Percentiles rank a stretch among this genome's conserved stretches.
Evolutionary conservation across 164 flowering plant genomes (phyloP).

Genomic region (Nymphaea thermarum): DNA sequence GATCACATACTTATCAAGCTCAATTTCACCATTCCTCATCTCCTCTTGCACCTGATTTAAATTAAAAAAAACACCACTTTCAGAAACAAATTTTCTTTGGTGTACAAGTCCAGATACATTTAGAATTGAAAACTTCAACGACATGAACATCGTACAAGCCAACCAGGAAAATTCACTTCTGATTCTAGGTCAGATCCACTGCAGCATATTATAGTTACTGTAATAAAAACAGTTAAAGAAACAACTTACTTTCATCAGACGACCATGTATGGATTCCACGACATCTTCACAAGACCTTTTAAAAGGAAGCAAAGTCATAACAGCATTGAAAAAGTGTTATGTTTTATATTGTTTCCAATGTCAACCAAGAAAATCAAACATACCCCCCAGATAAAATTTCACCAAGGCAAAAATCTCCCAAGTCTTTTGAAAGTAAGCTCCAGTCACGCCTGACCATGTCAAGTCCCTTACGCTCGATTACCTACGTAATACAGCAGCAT

Average conservation of each 20-base stretch:
- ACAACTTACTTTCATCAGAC: slow-evolving; percentile 63
- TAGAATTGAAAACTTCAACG: too few species aligned
- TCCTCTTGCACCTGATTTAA: slow-evolving; percentile 78
- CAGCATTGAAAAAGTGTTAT: not conserved
- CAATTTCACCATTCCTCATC: slow-evolving; percentile 82
- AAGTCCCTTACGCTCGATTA: slow-evolving; percentile 95
- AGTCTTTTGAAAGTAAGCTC: slow-evolving; percentile 89
- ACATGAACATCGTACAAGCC: not conserved
- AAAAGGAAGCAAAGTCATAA: slow-evolving; percentile 2
- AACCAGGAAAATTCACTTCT: not conserved
- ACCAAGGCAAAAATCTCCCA: slow-evolving; percentile 81
- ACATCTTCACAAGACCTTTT: slow-evolving; percentile 94
- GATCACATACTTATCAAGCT: slow-evolving; percentile 86
- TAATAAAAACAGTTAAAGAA: not conserved
- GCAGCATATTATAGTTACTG: not conserved
- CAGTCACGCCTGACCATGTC: slow-evolving; percentile 99
- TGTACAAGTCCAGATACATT: too few species aligned
- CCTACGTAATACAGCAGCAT: slow-evolving; percentile 24
- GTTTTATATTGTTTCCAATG: not conserved
- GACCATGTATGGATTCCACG: slow-evolving; percentile 75
- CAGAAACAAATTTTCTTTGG: too few species aligned
- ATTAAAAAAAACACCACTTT: not conserved
- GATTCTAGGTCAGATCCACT: not conserved
- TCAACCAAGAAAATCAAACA: slow-evolving; percentile 3
- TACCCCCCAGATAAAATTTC: slow-evolving; percentile 96